A percentile compares a stretch with the other conserved stretches of the same genome.
Conservation (phyloP, 2,329 filamentous ascomycete species). For the Tolypocladium guangdongense region DNA sequence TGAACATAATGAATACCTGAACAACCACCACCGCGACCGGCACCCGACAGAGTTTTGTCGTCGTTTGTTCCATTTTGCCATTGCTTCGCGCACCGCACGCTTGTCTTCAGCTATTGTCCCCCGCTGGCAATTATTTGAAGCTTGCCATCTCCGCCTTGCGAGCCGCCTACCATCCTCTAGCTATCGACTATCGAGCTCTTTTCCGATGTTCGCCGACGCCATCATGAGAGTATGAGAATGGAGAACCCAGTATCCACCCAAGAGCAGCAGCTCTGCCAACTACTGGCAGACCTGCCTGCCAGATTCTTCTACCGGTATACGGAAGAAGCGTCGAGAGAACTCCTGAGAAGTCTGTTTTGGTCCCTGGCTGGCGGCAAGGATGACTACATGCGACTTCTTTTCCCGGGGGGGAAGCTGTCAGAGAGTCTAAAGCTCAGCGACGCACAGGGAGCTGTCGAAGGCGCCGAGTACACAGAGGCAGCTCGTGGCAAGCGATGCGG, state of each 20-base stretch:
- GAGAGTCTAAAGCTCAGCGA: constrained; percentile 67
- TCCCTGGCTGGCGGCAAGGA: constrained; percentile 68
- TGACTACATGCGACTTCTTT: constrained; percentile 69
- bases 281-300: constrained; percentile 67
- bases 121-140: not conserved
- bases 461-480: constrained; percentile 86
- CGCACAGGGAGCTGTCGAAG: constrained; percentile 85
- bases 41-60: not conserved
- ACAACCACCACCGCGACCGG: not conserved
- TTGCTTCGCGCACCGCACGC: not conserved
- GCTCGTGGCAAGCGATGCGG: constrained; percentile 90
- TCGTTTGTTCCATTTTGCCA: not conserved
- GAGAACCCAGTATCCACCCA: constrained; percentile 47
- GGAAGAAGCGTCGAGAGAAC: constrained; percentile 55
- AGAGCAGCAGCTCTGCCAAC: constrained; percentile 75
- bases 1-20: not conserved
- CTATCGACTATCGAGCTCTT: not conserved
- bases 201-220: constrained; percentile 3
- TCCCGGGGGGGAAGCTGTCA: constrained; percentile 61
- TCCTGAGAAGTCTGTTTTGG: constrained; percentile 74
- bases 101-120: not conserved
- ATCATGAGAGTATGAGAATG: constrained; percentile 31
- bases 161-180: not conserved
- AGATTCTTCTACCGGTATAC: constrained; percentile 67
- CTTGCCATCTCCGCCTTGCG: not conserved